These are phyloP conservation scores for Camellia sinensis DNA, from an alignment of 148 eudicot species.

Conservation along the genomic window DNA sequence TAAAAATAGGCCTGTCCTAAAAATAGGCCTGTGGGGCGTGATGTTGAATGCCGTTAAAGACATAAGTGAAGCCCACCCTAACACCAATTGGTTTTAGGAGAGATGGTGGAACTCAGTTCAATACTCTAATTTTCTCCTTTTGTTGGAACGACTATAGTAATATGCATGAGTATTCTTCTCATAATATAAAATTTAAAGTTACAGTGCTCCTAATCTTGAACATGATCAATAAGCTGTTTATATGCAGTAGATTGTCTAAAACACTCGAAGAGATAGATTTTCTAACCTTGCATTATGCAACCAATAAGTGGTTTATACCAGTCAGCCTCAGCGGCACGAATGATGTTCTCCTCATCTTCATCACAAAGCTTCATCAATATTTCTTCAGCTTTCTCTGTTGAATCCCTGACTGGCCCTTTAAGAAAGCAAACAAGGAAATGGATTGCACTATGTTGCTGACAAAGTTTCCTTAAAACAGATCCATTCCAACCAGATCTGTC, in stretches of 20 bases:
- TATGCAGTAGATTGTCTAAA: background rate
- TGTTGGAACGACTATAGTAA: no score
- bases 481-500: conserved; percentile 25
- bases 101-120: no score
- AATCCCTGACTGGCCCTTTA: conserved; percentile 7
- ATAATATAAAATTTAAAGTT: background rate
- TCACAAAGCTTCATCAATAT: conserved; percentile 39
- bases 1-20: no score
- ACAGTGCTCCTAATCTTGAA: background rate
- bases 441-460: conserved; percentile 28
- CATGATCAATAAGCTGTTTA: background rate
- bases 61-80: no score
- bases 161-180: background rate
- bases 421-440: conserved; percentile 26
- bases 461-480: conserved; percentile 25
- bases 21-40: no score
- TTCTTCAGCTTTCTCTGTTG: conserved; percentile 30
- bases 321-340: conserved; percentile 32
- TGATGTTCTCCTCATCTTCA: conserved; percentile 33
- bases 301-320: conserved; percentile 40
- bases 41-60: no score
- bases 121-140: no score
- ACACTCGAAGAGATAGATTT: background rate
- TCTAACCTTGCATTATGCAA: conserved; percentile 31
- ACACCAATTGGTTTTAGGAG: no score